phyloP scores from a whole-genome alignment of 2,329 filamentous ascomycete genomes.

The Neopestalotiopsis sp. region DNA sequence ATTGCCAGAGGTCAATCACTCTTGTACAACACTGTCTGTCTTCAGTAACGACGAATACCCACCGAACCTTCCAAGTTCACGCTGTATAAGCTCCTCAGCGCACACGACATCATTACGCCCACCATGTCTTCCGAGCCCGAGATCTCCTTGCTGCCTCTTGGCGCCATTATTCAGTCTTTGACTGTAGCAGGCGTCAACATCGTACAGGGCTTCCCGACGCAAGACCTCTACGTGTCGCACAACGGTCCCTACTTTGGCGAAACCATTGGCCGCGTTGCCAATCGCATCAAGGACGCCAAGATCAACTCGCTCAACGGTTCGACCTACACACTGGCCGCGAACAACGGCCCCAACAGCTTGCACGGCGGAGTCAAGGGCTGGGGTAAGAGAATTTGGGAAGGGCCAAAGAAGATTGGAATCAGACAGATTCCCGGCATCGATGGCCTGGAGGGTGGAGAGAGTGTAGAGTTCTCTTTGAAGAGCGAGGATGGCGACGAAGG shows the following conservation, averaged over 20 bases:
- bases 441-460: constrained; percentile 65
- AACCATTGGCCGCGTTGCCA: constrained; percentile 86
- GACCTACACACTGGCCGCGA: constrained; percentile 73
- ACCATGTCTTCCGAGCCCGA: constrained; percentile 46
- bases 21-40: no score
- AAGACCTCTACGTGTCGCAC: constrained; percentile 75
- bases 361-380: constrained; percentile 79
- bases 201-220: constrained; percentile 81
- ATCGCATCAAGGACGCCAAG: constrained; percentile 76
- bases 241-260: constrained; percentile 88
- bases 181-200: constrained; percentile 81
- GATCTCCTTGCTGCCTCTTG: constrained; percentile 72
- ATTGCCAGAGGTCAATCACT: no score
- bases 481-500: constrained; percentile 87
- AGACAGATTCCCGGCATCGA: constrained; percentile 56
- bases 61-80: not conserved
- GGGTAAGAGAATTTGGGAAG: constrained; percentile 80
- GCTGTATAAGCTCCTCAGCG: not conserved
- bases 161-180: constrained; percentile 83
- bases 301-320: constrained; percentile 74
- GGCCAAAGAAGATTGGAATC: constrained; percentile 67
- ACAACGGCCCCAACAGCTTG: constrained; percentile 78
- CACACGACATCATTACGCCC: not conserved
- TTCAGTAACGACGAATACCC: no score
- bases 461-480: constrained; percentile 67